These are phyloP conservation scores for Vigna radiata DNA, from an alignment of 306 rosid species.

Conservation along the genomic window DNA sequence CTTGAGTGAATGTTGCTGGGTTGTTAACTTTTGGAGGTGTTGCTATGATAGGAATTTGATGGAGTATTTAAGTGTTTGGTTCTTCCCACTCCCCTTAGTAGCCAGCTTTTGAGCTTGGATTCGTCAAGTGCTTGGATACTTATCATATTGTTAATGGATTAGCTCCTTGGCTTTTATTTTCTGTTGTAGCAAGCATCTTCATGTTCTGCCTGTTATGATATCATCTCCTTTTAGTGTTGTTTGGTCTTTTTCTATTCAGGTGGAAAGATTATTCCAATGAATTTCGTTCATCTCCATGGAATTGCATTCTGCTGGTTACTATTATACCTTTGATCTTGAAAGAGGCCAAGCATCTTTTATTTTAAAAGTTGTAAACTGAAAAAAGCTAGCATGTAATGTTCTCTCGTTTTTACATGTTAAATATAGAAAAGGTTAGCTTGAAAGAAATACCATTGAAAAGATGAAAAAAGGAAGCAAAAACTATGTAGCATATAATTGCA, in stretches of 20 bases:
- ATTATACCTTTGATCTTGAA: background rate
- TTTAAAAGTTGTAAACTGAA: background rate
- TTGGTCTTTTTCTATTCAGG: background rate
- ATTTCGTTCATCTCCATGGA: background rate
- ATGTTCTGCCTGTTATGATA: background rate
- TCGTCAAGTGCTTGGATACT: no score
- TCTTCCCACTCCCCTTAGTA: no score
- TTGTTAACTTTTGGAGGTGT: no score
- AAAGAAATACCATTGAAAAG: constrained; percentile 4
- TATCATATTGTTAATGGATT: background rate
- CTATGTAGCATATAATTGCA: background rate
- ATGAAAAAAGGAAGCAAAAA: background rate
- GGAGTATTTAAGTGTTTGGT: no score
- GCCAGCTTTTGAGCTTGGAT: no score
- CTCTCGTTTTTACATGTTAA: background rate
- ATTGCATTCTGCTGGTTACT: constrained; percentile 3
- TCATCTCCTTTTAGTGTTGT: background rate
- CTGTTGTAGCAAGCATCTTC: background rate
- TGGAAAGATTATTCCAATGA: background rate
- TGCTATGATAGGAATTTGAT: no score
- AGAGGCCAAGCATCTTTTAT: constrained; percentile 6
- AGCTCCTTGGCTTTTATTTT: background rate
- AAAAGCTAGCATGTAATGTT: background rate
- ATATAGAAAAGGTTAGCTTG: constrained; percentile 13
- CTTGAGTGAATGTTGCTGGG: no score